Percentiles rank a stretch among this genome's conserved stretches.
Conservation (phyloP, 148 eudicot species). For the Gaultheria prostrata region DNA sequence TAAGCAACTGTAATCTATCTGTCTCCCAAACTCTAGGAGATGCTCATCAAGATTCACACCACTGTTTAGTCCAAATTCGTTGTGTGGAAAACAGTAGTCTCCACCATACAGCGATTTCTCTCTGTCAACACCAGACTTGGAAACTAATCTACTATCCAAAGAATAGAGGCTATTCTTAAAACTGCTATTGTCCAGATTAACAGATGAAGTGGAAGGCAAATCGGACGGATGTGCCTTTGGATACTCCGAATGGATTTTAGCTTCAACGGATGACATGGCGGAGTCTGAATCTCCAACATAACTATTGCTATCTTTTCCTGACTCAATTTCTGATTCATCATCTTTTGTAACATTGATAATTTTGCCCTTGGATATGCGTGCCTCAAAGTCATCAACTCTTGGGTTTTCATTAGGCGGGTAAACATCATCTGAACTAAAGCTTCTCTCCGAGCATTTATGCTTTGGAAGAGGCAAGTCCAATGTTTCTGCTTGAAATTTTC, state of each 20-base stretch:
- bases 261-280: conserved; percentile 20
- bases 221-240: conserved; percentile 1
- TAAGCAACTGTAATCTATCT: conserved; percentile 8
- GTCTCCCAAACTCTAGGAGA: conserved; percentile 15
- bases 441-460: conserved; percentile 22
- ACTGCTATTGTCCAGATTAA: conserved; percentile 18
- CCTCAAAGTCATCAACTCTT: conserved; percentile 1
- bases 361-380: not conserved
- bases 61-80: conserved; percentile 11
- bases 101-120: not conserved
- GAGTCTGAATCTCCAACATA: conserved; percentile 19
- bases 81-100: not conserved
- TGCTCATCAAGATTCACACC: conserved; percentile 24
- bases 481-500: conserved; percentile 34
- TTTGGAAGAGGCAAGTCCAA: conserved; percentile 29
- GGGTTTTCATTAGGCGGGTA: not conserved
- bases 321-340: conserved; percentile 19
- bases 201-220: conserved; percentile 25
- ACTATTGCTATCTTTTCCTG: conserved; percentile 38
- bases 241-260: conserved; percentile 10
- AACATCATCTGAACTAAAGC: not conserved
- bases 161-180: conserved; percentile 23
- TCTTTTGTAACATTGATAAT: conserved; percentile 7
- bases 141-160: conserved; percentile 27
- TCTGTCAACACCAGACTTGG: conserved; percentile 13